Base-by-base conservation (phyloP, 2,329 filamentous ascomycete species). In the Fusarium virguliforme region DNA sequence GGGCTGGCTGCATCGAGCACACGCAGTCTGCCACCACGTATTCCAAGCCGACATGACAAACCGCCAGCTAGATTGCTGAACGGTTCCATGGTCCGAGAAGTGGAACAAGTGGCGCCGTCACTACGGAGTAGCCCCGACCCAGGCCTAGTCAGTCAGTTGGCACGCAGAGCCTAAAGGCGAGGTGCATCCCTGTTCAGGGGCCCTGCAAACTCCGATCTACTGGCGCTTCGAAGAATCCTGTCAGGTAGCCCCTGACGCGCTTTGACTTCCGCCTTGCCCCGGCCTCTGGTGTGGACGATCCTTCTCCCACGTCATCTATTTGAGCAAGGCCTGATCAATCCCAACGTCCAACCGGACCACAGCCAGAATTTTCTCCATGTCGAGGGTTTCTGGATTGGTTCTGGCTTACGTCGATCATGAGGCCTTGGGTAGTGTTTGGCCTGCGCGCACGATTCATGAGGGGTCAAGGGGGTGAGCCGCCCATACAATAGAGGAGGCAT, bases 251-350 rank as follows among this genome's bases (percentile, higher is more conserved):
- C 53, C 53, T 56, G 24, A 8, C 28, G 15, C 53, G 53, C 53
- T 56, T 40, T 56, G 53, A 40, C 53, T 56, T 56, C 53, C 35
- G 53, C 37, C 26, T 10, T 30, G 53, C 53, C 53, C 53, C 53
- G 53, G 35, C 24, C 24, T 18, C n/a, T 56, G 40, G 35, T 40
- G 24, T 38, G 18, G 53, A 56, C 8, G 53, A 40, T 56, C 53
- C 8, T 56, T 56, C 24, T 26, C 18, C 24, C 24, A 28, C 12
- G 13, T 56, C 22, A 56, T 35, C 53, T 37, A 18, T 26, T 26
- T 7, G 15, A n/a, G 4, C 22, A 18, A 40, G 37, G 24, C 15
- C n/a, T 24, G 51, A 37, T 35, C 51, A 56, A 30, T 40, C 35
- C 24, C 35, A 56, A 22, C 53, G 35, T 30, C n/a, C 34, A n/a